These are phyloP conservation scores for Centaurea solstitialis DNA, from an alignment of 129 eudicot genomes.

Conservation along the genomic window DNA sequence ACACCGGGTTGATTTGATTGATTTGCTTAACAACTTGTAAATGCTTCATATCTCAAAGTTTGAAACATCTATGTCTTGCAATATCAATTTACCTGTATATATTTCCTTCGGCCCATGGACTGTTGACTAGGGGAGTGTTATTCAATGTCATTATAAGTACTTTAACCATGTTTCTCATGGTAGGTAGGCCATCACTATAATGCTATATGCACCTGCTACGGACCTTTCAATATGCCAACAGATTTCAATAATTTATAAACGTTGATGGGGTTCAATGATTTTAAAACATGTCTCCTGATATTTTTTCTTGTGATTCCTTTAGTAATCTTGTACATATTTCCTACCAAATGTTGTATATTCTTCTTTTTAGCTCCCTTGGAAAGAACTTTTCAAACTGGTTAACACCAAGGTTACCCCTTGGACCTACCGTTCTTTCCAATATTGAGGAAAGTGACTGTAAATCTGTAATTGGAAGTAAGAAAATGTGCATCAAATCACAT, in stretches of 20 bases:
- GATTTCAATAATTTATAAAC: slow-evolving; percentile 5
- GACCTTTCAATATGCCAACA: slow-evolving; percentile 15
- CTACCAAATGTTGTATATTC: neutral
- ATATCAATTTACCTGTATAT: slow-evolving; percentile 10
- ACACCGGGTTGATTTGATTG: neutral
- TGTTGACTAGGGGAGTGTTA: slow-evolving; percentile 12
- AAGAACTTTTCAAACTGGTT: neutral
- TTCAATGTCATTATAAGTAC: slow-evolving; percentile 8
- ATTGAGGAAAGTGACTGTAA: neutral
- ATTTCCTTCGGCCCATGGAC: neutral
- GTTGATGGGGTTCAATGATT: slow-evolving; percentile 10
- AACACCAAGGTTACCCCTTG: neutral
- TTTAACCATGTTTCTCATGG: slow-evolving; percentile 16
- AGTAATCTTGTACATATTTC: slow-evolving; percentile 9
- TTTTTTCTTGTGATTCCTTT: neutral
- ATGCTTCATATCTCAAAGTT: slow-evolving; percentile 5
- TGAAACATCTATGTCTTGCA: slow-evolving; percentile 14
- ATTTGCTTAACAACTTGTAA: slow-evolving; percentile 7
- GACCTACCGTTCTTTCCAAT: neutral
- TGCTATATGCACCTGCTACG: slow-evolving; percentile 5
- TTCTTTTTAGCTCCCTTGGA: slow-evolving; percentile 2
- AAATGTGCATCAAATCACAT: neutral
- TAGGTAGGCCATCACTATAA: slow-evolving; percentile 23
- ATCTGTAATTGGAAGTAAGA: neutral
- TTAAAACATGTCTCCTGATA: slow-evolving; percentile 4